Evolutionary conservation across 805 yeast genomes (phyloP), one percentile per base, ranked within the genome.

Genomic region (Candida caryicola): DNA sequence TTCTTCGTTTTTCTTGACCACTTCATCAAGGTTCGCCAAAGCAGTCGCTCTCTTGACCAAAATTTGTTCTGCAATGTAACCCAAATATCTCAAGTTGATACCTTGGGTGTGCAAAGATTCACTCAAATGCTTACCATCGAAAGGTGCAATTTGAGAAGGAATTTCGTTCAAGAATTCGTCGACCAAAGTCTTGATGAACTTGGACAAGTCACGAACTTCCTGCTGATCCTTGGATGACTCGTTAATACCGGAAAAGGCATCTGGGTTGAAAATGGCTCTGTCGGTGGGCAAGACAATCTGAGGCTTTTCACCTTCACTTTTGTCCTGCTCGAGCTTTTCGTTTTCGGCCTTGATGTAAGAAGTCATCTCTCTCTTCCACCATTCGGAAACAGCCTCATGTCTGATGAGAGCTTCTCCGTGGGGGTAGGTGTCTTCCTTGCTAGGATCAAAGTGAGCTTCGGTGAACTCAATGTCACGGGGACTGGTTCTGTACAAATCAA

Each of bases 41-140:
- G 41, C 45, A 3, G 40, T 46, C 5, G 39, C 48, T 23, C 47
- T 57, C 38, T 47, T 57, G 4, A 23, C 36, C n/a, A 49, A 18
- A 37, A 62, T 57, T 36, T 59, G 52, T 23, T 57, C 53, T 16
- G 81, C 81, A 46, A 86, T 55, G 13, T 54, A 60, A 43, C 96
- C 96, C 52, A 91, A 71, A 56, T 91, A 91, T 67, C 98, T 83
- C 63, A 90, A 57, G 60, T 88, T 90, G 59, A 91, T 81, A 71
- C 99, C 99, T 39, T 71, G 69, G 45, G 76, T 76, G 61, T 93
- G 99, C 62, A 91, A 62, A 37, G 73, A 57, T 29, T 71, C 66
- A 14, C 85, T 66, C 50, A 93, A 74, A 52, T 89, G 93, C 3
- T 63, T 55, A 47, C 98, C 96, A 56, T 89, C 95, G 40, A 85